Conservation (phyloP, 2,329 filamentous ascomycete genomes). For the Alternaria sp. region DNA sequence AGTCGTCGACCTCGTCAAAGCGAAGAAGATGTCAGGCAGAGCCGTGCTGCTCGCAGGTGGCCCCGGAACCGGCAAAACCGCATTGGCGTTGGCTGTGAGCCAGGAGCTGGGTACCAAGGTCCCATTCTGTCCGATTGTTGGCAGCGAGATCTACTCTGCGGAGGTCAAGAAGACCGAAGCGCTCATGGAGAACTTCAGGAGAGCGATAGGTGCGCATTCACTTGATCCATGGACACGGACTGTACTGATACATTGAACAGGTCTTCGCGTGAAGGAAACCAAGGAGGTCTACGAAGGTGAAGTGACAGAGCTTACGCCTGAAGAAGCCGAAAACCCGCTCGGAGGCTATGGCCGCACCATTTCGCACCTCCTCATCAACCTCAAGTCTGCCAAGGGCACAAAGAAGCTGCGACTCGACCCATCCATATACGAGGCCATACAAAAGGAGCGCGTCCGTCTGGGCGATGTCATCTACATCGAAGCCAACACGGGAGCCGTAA, state of each 20-base stretch:
- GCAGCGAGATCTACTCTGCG: constrained; percentile 95
- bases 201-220: constrained; percentile 76
- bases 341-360: constrained; percentile 98
- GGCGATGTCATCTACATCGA: constrained; percentile 99
- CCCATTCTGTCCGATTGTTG: constrained; percentile 96
- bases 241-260: constrained; percentile 41
- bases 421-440: constrained; percentile 98
- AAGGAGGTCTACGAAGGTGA: constrained; percentile 99
- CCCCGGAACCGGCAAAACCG: constrained; percentile 93
- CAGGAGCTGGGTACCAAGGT: constrained; percentile 98
- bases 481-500: constrained; percentile 97
- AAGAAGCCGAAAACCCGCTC: constrained; percentile 96
- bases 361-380: constrained; percentile 88
- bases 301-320: constrained; percentile 94
- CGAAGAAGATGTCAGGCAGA: constrained; percentile 96
- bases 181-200: constrained; percentile 98
- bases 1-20: constrained; percentile 92
- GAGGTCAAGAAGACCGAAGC: constrained; percentile 99
- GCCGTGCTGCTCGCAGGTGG: constrained; percentile 93
- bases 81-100: constrained; percentile 90
- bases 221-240: background rate
- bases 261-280: constrained; percentile 92
- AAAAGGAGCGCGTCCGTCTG: constrained; percentile 94
- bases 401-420: constrained; percentile 98
- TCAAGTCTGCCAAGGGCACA: constrained; percentile 94